Evolutionary conservation across 1,139 yeast genomes (phyloP), one percentile per base, ranked within the genome.

Genomic region (Geotrichum carabidarum): DNA sequence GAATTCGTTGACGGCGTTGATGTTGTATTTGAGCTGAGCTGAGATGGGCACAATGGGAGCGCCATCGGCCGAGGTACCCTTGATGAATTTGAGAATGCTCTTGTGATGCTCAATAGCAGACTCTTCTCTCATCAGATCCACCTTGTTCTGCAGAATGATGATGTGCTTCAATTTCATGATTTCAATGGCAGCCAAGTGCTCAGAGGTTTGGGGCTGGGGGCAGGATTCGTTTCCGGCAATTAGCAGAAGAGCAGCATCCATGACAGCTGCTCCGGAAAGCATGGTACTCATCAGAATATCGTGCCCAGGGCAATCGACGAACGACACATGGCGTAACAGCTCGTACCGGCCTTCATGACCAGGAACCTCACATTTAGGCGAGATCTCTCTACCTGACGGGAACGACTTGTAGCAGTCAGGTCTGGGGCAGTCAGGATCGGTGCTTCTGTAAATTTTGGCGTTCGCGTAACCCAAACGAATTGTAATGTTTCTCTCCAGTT

Each of bases 231-330:
- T 94, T 73, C 98, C 99, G 42, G 99, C 99, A 71, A 94, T 85
- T 64, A 94, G 80, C 68, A 94, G 78, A 60, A 94, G 78, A 12
- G 99, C 99, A 57, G 99, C 99, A 74, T 94, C 99, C 99, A 94
- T 94, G 63, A 94, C 99, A 14, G 99, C 99, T 43, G 99, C 99
- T 71, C 99, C 99, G 50, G 98, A 91, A 82, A 94, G 84, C 99
- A 94, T 94, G 64, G 99, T 94, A 80, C 98, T 90, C 99, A 94
- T 94, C 72, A 94, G 84, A 78, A 94, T 93, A 79, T 94, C 99
- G 87, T 94, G 99, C 72, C 99, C 99, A 58, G 99, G 99, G 18
- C 52, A 50, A 78, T 94, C 99, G 59, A 94, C 99, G 67, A 94
- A 94, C 7, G 97, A 90, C 55, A 94, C 99, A 71, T 94, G 99